Percentiles rank a stretch among this genome's conserved stretches.
Conservation (phyloP, 2,329 filamentous ascomycete species). For the Myriangium duriaei region DNA sequence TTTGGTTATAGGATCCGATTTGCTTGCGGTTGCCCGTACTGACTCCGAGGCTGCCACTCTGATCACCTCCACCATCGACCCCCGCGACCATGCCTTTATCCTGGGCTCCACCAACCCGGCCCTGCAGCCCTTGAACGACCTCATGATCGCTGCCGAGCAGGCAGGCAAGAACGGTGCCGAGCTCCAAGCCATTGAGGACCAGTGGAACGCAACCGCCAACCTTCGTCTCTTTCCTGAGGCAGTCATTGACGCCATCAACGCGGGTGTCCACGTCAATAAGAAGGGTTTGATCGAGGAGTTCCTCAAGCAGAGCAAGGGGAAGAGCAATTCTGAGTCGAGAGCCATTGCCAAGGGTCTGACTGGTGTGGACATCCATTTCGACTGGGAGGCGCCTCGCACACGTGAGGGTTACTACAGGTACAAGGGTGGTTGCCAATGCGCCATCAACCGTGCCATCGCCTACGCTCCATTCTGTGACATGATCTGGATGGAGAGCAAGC, state of each 20-base stretch:
- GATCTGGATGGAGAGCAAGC: constrained; percentile 99
- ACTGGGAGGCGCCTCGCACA: constrained; percentile 91
- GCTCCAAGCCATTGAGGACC: constrained; percentile 84
- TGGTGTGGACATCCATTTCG: constrained; percentile 73
- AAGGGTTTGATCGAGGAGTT: constrained; percentile 54
- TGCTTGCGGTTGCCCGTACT: constrained; percentile 83
- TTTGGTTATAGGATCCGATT: constrained; percentile 51
- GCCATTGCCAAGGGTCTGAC: constrained; percentile 65
- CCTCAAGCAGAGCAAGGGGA: constrained; percentile 57
- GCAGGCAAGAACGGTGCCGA: constrained; percentile 67
- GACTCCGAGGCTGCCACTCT: constrained; percentile 96
- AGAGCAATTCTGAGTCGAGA: constrained; percentile 72
- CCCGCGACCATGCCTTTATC: constrained; percentile 89
- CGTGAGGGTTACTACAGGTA: constrained; percentile 93
- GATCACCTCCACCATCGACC: constrained; percentile 92
- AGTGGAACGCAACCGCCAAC: constrained; percentile 65
- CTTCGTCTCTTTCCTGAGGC: constrained; percentile 87
- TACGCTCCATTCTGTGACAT: constrained; percentile 63
- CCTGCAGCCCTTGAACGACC: constrained; percentile 73
- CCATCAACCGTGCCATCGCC: constrained; percentile 77
- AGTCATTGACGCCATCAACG: constrained; percentile 69
- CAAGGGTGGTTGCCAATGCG: constrained; percentile 80
- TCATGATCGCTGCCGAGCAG: constrained; percentile 77
- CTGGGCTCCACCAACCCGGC: constrained; percentile 75
- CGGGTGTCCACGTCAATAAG: constrained; percentile 56